Percentiles rank a stretch among this genome's conserved stretches.
Conservation (phyloP, 2,329 filamentous ascomycete species). For the Alternaria brassicicola region DNA sequence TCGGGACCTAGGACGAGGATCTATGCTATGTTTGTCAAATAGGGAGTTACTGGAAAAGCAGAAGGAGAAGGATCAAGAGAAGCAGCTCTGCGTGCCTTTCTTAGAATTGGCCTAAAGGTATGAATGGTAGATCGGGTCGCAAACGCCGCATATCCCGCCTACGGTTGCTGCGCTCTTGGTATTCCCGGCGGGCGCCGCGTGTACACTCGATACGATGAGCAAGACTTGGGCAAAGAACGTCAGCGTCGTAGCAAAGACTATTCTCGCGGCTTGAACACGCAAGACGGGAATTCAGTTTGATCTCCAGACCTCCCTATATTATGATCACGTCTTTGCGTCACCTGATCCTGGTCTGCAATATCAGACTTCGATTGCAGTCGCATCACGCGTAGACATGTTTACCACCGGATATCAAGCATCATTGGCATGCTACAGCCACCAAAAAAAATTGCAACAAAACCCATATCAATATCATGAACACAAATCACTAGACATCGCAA, state of each 20-base stretch:
- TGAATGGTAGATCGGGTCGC: constrained; percentile 59
- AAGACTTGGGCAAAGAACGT: constrained; percentile 9
- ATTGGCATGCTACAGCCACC: neutral
- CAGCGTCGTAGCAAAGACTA: constrained; percentile 7
- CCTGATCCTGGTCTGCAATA: constrained; percentile 3
- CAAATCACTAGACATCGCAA: neutral
- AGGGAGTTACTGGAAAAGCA: neutral
- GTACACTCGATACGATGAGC: constrained; percentile 8
- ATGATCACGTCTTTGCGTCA: neutral
- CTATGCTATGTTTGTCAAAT: constrained; percentile 32
- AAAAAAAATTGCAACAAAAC: neutral
- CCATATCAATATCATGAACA: neutral
- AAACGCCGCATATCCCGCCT: constrained; percentile 59
- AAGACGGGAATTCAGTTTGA: neutral
- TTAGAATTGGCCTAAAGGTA: constrained; percentile 58
- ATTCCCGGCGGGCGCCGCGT: constrained; percentile 20
- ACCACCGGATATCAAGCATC: constrained; percentile 7
- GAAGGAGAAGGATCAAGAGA: neutral
- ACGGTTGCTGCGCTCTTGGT: constrained; percentile 46
- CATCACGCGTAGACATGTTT: constrained; percentile 11
- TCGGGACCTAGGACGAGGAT: constrained; percentile 61
- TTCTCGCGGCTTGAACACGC: neutral
- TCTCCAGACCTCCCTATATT: neutral
- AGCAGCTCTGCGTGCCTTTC: constrained; percentile 39
- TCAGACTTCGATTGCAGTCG: constrained; percentile 10